These are phyloP conservation scores for Cicer arietinum DNA, from an alignment of 306 rosid genomes.

Conservation along the genomic window DNA sequence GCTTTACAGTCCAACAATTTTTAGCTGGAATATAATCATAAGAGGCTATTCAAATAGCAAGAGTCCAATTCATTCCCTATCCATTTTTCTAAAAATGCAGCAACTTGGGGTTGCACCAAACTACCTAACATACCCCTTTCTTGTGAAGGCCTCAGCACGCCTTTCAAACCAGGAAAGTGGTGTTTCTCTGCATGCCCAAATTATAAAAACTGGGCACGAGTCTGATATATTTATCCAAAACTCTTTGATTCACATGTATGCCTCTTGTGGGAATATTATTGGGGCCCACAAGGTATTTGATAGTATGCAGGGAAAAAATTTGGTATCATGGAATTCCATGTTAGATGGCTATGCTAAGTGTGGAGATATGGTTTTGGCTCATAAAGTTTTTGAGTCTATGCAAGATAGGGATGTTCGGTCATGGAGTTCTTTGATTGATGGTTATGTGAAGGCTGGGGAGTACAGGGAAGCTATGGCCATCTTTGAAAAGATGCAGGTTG, in stretches of 20 bases:
- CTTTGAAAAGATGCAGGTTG: slow-evolving; percentile 60
- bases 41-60: slow-evolving; percentile 69
- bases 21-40: slow-evolving; percentile 67
- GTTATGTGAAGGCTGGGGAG: too few species aligned
- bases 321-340: slow-evolving; percentile 84
- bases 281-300: slow-evolving; percentile 67
- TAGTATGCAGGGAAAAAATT: slow-evolving; percentile 52
- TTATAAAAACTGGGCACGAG: slow-evolving; percentile 60
- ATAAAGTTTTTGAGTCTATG: slow-evolving; percentile 67
- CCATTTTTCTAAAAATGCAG: slow-evolving; percentile 63
- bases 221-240: slow-evolving; percentile 64
- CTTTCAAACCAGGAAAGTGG: slow-evolving; percentile 61
- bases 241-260: slow-evolving; percentile 83
- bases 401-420: slow-evolving; percentile 70
- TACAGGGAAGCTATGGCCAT: slow-evolving; percentile 60
- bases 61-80: slow-evolving; percentile 61
- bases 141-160: slow-evolving; percentile 70
- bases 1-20: slow-evolving; percentile 57
- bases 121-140: slow-evolving; percentile 80
- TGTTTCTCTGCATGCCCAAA: slow-evolving; percentile 65
- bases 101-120: slow-evolving; percentile 64
- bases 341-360: slow-evolving; percentile 83
- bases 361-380: slow-evolving; percentile 61
- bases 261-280: slow-evolving; percentile 56
- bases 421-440: neutral